Conservation (phyloP, 352 stramenopile species). For the Thalassiosira hispida region DNA sequence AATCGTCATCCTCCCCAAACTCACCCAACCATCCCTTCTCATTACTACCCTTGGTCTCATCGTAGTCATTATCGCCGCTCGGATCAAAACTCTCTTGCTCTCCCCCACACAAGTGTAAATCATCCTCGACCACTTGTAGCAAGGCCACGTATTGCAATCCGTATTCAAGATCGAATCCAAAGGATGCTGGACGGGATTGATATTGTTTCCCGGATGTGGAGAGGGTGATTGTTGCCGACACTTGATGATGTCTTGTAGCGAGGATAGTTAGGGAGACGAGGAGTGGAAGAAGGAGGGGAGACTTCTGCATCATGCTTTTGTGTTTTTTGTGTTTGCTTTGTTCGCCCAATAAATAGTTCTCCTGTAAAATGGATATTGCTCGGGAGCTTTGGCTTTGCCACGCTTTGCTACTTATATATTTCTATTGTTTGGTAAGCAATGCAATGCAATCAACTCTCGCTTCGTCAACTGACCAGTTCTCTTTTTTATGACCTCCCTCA, state of each 20-base stretch:
- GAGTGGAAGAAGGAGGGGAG: background rate
- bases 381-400: no score
- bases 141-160: slow-evolving; percentile 37
- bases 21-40: no score
- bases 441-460: no score
- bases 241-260: background rate
- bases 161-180: slow-evolving; percentile 40
- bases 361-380: no score
- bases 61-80: background rate
- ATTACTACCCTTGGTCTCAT: background rate
- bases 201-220: slow-evolving; percentile 26
- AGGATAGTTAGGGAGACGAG: background rate
- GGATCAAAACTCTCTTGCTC: background rate
- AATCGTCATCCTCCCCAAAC: background rate
- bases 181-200: slow-evolving; percentile 23
- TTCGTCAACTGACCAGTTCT: no score
- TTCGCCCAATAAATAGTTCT: no score
- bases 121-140: slow-evolving; percentile 25
- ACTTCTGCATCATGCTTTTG: background rate
- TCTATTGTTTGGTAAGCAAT: no score
- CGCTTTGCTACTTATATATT: no score
- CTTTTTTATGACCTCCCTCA: no score
- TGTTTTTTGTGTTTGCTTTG: no score
- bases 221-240: slow-evolving; percentile 18
- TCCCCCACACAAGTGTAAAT: slow-evolving; percentile 25